Conservation (phyloP, 129 eudicot species). For the Lactuca saligna region DNA sequence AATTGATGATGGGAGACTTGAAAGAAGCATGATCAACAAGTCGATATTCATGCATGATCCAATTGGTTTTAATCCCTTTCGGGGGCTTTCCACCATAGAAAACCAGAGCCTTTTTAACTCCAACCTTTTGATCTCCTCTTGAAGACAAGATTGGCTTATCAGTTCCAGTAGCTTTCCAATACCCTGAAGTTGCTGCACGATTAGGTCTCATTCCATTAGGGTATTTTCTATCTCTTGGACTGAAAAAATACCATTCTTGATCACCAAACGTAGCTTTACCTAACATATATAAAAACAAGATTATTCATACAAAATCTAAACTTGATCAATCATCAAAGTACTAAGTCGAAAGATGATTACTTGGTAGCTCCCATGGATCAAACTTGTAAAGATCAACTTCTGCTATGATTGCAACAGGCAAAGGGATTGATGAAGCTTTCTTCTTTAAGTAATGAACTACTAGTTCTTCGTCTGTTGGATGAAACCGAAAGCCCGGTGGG, state of each 20-base stretch:
- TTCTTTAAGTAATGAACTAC: slow-evolving; percentile 39
- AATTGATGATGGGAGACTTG: slow-evolving; percentile 25
- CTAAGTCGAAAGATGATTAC: slow-evolving; percentile 24
- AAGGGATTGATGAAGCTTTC: slow-evolving; percentile 38
- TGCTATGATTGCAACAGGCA: slow-evolving; percentile 50
- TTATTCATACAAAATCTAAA: neutral
- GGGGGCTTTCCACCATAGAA: slow-evolving; percentile 69
- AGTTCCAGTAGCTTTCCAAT: slow-evolving; percentile 68
- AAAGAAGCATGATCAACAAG: slow-evolving; percentile 31
- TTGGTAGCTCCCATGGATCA: slow-evolving; percentile 62
- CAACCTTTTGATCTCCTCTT: slow-evolving; percentile 45
- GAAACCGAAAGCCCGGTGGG: slow-evolving; percentile 44
- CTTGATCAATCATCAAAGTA: neutral
- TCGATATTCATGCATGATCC: slow-evolving; percentile 74
- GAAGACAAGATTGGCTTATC: slow-evolving; percentile 55
- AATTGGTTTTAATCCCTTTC: slow-evolving; percentile 61
- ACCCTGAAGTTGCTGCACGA: slow-evolving; percentile 65
- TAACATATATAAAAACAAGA: neutral
- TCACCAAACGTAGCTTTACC: slow-evolving; percentile 58
- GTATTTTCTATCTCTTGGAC: slow-evolving; percentile 64
- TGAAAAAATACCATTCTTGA: slow-evolving; percentile 66
- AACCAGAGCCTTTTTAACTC: slow-evolving; percentile 57
- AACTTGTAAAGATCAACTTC: slow-evolving; percentile 53
- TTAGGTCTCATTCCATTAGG: slow-evolving; percentile 65
- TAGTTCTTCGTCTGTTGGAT: slow-evolving; percentile 40